phyloP scores from a whole-genome alignment of 345 rosid genomes.

The Gossypium turneri region DNA sequence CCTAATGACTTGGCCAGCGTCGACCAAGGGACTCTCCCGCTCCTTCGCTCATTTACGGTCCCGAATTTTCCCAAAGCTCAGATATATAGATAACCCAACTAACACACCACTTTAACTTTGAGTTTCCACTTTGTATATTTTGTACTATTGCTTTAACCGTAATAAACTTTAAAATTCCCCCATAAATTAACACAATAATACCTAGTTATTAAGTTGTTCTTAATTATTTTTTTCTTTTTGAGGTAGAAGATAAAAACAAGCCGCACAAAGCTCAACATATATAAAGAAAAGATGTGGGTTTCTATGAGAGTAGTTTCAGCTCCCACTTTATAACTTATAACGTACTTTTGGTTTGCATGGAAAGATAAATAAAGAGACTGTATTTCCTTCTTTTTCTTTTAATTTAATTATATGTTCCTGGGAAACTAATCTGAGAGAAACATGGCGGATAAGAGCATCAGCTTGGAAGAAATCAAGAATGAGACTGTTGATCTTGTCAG shows the following conservation, averaged over 20 bases:
- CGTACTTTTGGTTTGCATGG: neutral
- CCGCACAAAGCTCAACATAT: neutral
- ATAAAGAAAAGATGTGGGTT: neutral
- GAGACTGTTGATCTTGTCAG: conserved; percentile 62
- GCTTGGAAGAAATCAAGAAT: conserved; percentile 66
- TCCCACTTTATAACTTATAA: neutral
- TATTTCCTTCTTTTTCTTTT: neutral
- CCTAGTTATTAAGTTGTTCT: neutral
- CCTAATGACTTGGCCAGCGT: conserved; percentile 2
- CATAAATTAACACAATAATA: neutral
- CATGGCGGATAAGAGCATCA: conserved; percentile 27
- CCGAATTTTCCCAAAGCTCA: neutral
- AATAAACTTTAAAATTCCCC: neutral
- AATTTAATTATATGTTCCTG: neutral
- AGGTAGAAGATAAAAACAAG: neutral
- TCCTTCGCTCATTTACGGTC: neutral
- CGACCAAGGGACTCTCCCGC: conserved; percentile 8
- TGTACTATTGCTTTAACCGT: neutral
- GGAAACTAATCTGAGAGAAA: neutral
- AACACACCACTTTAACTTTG: neutral
- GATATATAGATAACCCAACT: neutral
- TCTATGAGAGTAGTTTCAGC: neutral
- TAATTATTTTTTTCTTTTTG: neutral
- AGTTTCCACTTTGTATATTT: neutral
- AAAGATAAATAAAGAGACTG: neutral